Base-by-base conservation (phyloP, 2,329 filamentous ascomycete species). In the Lasiodiplodia hormozganensis region DNA sequence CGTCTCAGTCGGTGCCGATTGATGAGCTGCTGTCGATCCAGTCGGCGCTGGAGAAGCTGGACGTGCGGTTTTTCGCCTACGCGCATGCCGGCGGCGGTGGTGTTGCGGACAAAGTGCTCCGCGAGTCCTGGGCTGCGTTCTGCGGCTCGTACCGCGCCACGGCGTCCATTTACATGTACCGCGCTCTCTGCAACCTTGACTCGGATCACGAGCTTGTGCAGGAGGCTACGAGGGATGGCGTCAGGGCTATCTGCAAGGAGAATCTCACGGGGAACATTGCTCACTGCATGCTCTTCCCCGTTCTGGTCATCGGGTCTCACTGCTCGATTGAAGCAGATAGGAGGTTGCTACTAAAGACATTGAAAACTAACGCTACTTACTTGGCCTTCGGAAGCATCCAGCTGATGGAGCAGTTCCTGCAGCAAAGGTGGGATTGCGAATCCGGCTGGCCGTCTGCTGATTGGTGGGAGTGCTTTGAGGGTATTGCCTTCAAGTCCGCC, bases 221-320 rank as follows among this genome's bases (percentile, higher is more conserved):
- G 38, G 8, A 47, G 1, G 56, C 56, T 2, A 47, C 56, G 11
- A 18, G 18, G 2, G 56, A 60, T 5, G 56, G 56, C 0, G 56
- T 47, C 0, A 25, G 14, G 21, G 56, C 56, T 10, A 47, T 60
- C 6, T 60, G 56, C 14, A 60, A 60, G 12, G 56, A 60, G 6
- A 11, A 28, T 11, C 38, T 60, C n/a, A 21, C 23, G 8, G 56
- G 56, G 14, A 60, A 60, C 7, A 36, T 60, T 25, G 56, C 36
- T 6, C 56, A 60, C 28, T 60, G 56, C 56, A 43, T 60, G 56
- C 56, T 60, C 11, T 60, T 60, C 38, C 56, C 56, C 4, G 47
- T 47, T 0, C 36, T 60, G 10, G 36, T 60, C 11, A 28, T 60
- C n/a, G 56, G 56, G 4, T 43, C 56, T 16, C 56, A 60, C 18